A percentile compares a stretch with the other conserved stretches of the same genome.
Conservation (phyloP, 2,329 filamentous ascomycete genomes). For the Trichoderma polysporum region DNA sequence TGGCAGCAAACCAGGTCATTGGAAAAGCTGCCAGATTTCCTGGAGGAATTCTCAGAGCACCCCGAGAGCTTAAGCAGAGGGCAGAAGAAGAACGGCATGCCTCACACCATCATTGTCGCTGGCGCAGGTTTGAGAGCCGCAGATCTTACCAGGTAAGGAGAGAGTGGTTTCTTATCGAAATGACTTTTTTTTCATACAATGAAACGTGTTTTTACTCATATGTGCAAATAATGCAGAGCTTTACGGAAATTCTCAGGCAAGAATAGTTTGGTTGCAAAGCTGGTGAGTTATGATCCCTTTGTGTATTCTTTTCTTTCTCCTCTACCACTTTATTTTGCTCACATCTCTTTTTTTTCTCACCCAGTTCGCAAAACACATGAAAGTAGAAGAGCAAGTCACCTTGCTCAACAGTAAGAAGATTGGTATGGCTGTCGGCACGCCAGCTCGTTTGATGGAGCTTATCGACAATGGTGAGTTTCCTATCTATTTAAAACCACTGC, state of each 20-base stretch:
- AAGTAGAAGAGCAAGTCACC: slow-evolving; percentile 79
- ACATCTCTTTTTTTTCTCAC: slow-evolving; percentile 17
- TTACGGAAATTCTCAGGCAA: slow-evolving; percentile 78
- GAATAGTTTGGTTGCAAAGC: slow-evolving; percentile 75
- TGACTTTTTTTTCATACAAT: not conserved
- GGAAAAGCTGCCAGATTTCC: slow-evolving; percentile 73
- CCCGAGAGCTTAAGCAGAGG: slow-evolving; percentile 61
- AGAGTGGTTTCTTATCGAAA: not conserved
- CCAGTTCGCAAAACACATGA: slow-evolving; percentile 95
- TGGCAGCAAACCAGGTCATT: slow-evolving; percentile 67
- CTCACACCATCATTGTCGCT: slow-evolving; percentile 88
- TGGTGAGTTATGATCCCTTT: slow-evolving; percentile 46
- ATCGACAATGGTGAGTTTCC: slow-evolving; percentile 69
- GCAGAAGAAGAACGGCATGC: slow-evolving; percentile 66
- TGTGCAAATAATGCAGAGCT: slow-evolving; percentile 45
- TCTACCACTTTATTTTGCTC: not conserved
- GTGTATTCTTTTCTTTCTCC: not conserved
- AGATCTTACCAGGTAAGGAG: slow-evolving; percentile 69
- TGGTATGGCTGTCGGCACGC: slow-evolving; percentile 88
- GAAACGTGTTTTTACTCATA: slow-evolving; percentile 18
- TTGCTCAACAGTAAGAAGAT: slow-evolving; percentile 70
- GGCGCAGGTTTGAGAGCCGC: slow-evolving; percentile 82
- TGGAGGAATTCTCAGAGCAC: slow-evolving; percentile 65
- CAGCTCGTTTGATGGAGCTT: slow-evolving; percentile 76
- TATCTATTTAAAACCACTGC: too few species aligned